Evolutionary conservation across 805 yeast genomes (phyloP), one percentile per base, ranked within the genome.

Genomic region (Starmerella potacharoeniae): DNA sequence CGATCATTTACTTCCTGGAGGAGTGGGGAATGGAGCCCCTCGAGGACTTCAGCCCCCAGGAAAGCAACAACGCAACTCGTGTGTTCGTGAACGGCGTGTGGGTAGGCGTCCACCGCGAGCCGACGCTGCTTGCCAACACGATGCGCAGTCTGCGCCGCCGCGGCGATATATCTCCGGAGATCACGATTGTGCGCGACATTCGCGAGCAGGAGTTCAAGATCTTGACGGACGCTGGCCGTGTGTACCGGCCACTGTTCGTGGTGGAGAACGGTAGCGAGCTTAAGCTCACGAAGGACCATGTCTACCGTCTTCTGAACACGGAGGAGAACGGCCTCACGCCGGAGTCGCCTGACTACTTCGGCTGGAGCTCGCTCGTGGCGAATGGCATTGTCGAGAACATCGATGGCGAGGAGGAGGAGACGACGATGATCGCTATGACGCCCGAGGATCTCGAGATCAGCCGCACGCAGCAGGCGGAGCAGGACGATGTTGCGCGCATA

Each of bases 1-100:
- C 97, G 37, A 91, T 93, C 67, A 78, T 85, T 60, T 86, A 86
- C 67, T 85, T 90, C 72, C 77, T 93, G 72, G 95, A 91, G 71
- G 98, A 93, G 74, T 93, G 97, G 97, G 99, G 98, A 72, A 83
- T 93, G 87, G 97, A 93, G 72, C 96, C 97, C 16, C 77, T 93
- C 64, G 96, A 93, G 68, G 96, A 90, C 67, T 93, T 87, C 68
- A 89, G 86, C 54, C 97, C 98, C 36, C 88, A 87, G 58, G 87
- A 87, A 60, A 83, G 88, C 53, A 90, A 91, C 45, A 87, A 86
- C 67, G 87, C 95, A 36, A 90, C 97, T 2, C 81, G 96, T 71
- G 90, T 93, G 53, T 93, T 93, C 69, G 95, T 93, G 53, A 93
- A 93, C 68, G 99, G 99, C 78, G 96, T 91, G 54, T 93, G 99